Evolutionary conservation across 2,329 filamentous ascomycete species (phyloP).

Genomic region (Cryphonectria nitschkei): DNA sequence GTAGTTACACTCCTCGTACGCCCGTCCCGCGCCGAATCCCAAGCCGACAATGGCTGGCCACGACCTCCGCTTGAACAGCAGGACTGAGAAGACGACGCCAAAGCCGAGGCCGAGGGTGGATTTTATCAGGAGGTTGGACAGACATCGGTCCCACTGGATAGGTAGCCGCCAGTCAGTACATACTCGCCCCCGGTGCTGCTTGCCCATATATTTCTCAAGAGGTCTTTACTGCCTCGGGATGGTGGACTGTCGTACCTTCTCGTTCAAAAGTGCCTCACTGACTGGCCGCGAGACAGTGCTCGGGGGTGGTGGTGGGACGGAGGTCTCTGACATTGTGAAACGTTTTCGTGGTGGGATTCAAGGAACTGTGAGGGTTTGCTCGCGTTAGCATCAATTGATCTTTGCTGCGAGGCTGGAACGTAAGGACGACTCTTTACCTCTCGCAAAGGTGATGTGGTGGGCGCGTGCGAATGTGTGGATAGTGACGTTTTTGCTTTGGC

Average conservation of each 20-base stretch:
- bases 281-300: conserved; percentile 78
- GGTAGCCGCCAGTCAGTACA: conserved; percentile 14
- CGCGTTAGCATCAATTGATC: conserved; percentile 32
- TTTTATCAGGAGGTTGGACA: conserved; percentile 96
- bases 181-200: no score
- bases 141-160: conserved; percentile 94
- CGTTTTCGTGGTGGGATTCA: conserved; percentile 7
- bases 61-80: conserved; percentile 95
- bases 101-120: conserved; percentile 95
- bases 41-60: conserved; percentile 96
- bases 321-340: conserved; percentile 57
- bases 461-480: conserved; percentile 24
- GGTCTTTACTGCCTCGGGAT: background rate
- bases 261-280: conserved; percentile 97
- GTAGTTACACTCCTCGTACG: conserved; percentile 98
- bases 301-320: conserved; percentile 60
- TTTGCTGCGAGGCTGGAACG: conserved; percentile 1
- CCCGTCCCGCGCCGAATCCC: conserved; percentile 93
- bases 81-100: conserved; percentile 97
- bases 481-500: conserved; percentile 29
- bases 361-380: conserved; percentile 6
- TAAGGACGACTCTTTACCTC: conserved; percentile 12
- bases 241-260: conserved; percentile 73
- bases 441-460: conserved; percentile 27
- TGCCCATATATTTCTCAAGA: background rate